These are phyloP conservation scores for Cryptosporidium meleagridis DNA, from an alignment of 169 alveolate species.

Conservation along the genomic window DNA sequence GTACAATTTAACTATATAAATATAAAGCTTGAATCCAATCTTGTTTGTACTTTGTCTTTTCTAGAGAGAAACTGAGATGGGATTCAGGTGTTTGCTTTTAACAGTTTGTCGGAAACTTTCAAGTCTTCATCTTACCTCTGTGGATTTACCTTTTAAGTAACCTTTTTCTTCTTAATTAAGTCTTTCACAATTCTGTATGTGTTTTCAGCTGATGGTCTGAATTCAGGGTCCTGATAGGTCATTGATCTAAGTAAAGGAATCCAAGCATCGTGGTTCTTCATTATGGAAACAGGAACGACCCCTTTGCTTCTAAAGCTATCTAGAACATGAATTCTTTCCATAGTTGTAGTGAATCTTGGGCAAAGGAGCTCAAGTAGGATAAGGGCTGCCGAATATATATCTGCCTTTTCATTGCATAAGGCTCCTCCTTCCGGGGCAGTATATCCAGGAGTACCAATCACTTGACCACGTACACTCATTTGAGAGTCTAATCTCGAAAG, in stretches of 20 bases:
- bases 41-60: background rate
- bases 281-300: conserved; percentile 85
- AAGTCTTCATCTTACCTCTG: background rate
- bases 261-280: conserved; percentile 83
- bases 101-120: background rate
- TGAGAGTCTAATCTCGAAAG: conserved; percentile 72
- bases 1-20: background rate
- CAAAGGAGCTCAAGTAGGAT: conserved; percentile 87
- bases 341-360: conserved; percentile 88
- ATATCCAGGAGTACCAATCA: conserved; percentile 92
- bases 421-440: conserved; percentile 93
- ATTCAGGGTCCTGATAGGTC: conserved; percentile 87
- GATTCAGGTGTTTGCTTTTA: background rate
- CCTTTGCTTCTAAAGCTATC: conserved; percentile 84
- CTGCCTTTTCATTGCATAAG: conserved; percentile 90
- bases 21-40: background rate
- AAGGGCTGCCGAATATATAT: conserved; percentile 89
- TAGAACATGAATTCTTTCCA: conserved; percentile 87
- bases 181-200: conserved; percentile 64
- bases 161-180: conserved; percentile 39
- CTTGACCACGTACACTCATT: conserved; percentile 86
- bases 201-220: conserved; percentile 86
- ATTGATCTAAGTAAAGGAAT: conserved; percentile 84
- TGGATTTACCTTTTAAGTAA: background rate
- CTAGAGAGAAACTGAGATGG: background rate